phyloP scores from a whole-genome alignment of 768 basidiomycete species.

The Amanita thiersii region DNA sequence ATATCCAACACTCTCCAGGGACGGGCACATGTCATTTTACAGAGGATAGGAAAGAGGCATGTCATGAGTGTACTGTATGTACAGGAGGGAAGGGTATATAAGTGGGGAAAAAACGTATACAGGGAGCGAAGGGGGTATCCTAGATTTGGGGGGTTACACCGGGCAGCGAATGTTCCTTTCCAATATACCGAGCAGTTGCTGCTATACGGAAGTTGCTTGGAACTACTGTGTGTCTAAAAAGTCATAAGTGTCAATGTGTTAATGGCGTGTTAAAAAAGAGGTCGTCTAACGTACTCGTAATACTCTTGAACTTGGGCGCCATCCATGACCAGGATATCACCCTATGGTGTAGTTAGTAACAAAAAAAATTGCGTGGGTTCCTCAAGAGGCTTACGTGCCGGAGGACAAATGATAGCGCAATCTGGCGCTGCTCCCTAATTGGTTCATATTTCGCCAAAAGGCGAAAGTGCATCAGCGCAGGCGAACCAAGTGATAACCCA shows the following conservation, averaged over 20 bases:
- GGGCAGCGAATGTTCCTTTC: conserved; percentile 14
- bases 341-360: conserved; percentile 29
- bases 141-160: neutral
- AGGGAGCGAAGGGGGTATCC: neutral
- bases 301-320: conserved; percentile 55
- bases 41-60: neutral
- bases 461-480: conserved; percentile 78
- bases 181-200: conserved; percentile 68
- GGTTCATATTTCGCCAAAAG: conserved; percentile 29
- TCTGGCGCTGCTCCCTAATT: conserved; percentile 21
- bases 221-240: conserved; percentile 59
- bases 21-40: conserved; percentile 1
- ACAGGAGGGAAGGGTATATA: no score
- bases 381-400: conserved; percentile 45
- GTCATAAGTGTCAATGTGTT: neutral
- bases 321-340: conserved; percentile 75
- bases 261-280: neutral
- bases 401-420: conserved; percentile 48
- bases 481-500: conserved; percentile 68
- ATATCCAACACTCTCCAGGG: conserved; percentile 1
- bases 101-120: no score
- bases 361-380: neutral
- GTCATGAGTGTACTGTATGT: no score
- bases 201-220: conserved; percentile 74
- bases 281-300: conserved; percentile 54